A percentile compares a stretch with the other conserved stretches of the same genome.
Conservation (phyloP, 805 yeast genomes). For the Wickerhamiella brachini region DNA sequence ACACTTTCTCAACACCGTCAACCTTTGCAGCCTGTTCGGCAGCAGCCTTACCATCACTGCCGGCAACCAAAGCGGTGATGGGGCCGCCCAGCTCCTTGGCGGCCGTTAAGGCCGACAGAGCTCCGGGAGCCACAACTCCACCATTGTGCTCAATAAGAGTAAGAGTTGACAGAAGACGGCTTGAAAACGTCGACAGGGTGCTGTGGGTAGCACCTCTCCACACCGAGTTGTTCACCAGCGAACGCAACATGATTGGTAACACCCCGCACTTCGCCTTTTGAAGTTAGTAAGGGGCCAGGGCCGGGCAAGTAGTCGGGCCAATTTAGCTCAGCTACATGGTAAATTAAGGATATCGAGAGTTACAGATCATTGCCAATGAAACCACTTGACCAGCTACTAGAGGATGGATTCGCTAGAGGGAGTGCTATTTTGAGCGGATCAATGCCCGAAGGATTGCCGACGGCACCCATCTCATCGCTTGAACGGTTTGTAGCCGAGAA, state of each 20-base stretch:
- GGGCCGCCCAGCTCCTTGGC: slow-evolving; percentile 62
- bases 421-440: not conserved
- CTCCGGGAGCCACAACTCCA: slow-evolving; percentile 45
- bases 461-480: not conserved
- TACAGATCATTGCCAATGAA: too few relatives aligned
- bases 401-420: not conserved
- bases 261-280: not conserved
- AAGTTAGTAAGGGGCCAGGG: too few relatives aligned
- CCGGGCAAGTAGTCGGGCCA: too few relatives aligned
- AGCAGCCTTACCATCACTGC: slow-evolving; percentile 38
- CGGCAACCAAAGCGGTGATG: slow-evolving; percentile 64
- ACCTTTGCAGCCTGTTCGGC: slow-evolving; percentile 43
- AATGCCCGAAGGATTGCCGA: not conserved
- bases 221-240: not conserved
- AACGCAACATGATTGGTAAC: not conserved
- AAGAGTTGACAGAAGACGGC: slow-evolving; percentile 45
- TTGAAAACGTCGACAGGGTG: not conserved
- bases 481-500: not conserved
- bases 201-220: not conserved
- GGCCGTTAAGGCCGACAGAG: slow-evolving; percentile 63
- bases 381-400: not conserved
- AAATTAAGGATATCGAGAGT: not conserved
- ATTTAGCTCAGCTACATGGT: not conserved
- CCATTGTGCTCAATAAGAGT: slow-evolving; percentile 57
- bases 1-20: slow-evolving; percentile 38